Conservation (phyloP, 2,329 filamentous ascomycete species). For the Colletotrichum sp. region DNA sequence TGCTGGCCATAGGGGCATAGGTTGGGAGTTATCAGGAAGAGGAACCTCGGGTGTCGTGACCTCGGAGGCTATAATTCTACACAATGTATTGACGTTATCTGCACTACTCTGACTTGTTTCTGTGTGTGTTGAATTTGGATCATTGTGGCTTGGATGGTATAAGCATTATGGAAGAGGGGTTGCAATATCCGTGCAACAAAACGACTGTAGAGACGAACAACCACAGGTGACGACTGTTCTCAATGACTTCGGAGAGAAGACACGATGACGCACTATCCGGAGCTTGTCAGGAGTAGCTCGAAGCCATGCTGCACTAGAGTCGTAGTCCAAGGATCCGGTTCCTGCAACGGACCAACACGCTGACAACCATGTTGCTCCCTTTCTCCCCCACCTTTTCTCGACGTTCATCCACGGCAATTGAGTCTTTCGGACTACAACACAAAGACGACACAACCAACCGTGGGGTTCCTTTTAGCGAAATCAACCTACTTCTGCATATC, state of each 20-base stretch:
- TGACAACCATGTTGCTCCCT: neutral
- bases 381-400: neutral
- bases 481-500: neutral
- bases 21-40: conserved; percentile 11
- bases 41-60: neutral
- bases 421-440: neutral
- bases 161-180: no score
- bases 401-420: neutral
- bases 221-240: neutral
- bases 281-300: neutral
- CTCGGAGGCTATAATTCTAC: neutral
- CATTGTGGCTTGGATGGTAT: neutral
- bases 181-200: neutral
- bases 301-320: neutral
- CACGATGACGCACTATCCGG: neutral
- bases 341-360: neutral
- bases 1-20: conserved; percentile 1
- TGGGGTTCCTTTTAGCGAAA: neutral
- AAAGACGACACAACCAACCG: neutral
- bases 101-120: neutral
- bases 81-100: neutral
- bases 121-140: fast-evolving
- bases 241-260: neutral
- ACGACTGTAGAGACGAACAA: neutral
- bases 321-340: neutral